Evolutionary conservation across 23 red algal genomes (phyloP).

Genomic region (Gracilaria domingensis): DNA sequence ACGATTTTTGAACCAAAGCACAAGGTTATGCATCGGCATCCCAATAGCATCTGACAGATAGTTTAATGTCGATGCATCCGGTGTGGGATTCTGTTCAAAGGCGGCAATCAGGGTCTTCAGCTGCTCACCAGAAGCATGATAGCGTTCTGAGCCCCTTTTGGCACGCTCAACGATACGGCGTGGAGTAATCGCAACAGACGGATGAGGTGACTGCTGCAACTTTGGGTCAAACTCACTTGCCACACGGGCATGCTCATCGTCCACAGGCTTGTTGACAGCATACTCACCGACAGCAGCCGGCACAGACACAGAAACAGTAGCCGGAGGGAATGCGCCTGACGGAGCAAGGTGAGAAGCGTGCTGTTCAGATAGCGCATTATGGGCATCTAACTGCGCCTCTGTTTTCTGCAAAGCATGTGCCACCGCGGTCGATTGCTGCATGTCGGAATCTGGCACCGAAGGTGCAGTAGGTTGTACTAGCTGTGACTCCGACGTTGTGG

Average conservation of each 20-base stretch:
- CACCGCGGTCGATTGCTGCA: neutral
- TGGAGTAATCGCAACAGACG: neutral
- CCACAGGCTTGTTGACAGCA: neutral
- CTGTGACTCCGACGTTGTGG: neutral
- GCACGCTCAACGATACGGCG: neutral
- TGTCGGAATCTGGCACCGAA: neutral
- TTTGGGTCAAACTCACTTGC: slow-evolving; percentile 1
- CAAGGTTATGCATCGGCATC: slow-evolving; percentile 78
- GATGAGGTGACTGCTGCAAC: neutral
- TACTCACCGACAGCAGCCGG: neutral
- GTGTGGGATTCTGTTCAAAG: slow-evolving; percentile 67
- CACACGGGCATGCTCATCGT: neutral
- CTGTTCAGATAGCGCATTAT: neutral
- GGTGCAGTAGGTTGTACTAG: neutral
- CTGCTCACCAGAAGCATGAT: slow-evolving; percentile 70
- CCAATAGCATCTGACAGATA: slow-evolving; percentile 38
- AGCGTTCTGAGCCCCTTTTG: slow-evolving; percentile 61
- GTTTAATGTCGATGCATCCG: slow-evolving; percentile 41
- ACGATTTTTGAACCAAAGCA: slow-evolving; percentile 85
- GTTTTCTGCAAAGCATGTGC: slow-evolving; percentile 1
- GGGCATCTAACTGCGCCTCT: slow-evolving; percentile 9
- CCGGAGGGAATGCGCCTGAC: neutral
- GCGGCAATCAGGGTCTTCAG: slow-evolving; percentile 41
- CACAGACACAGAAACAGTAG: neutral
- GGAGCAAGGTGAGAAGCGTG: slow-evolving; percentile 14